Evolutionary conservation across 495 filamentous ascomycete species (phyloP).

Genomic region (Penicillium riverlandense): DNA sequence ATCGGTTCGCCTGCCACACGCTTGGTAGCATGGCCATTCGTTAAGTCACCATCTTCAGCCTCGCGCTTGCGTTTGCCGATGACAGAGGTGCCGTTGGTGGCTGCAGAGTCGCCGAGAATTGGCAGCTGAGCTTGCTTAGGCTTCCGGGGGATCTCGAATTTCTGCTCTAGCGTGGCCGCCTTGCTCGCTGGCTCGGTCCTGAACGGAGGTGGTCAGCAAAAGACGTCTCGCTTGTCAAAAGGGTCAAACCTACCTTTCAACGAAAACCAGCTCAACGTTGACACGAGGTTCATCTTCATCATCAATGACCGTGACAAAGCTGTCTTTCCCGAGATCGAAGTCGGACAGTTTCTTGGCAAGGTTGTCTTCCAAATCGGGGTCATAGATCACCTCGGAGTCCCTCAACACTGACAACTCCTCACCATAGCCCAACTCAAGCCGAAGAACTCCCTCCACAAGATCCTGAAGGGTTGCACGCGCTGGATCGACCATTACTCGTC

Average conservation of each 20-base stretch:
- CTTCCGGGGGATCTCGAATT: slow-evolving; percentile 46
- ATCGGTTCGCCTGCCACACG: slow-evolving; percentile 26
- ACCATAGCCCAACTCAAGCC: slow-evolving; percentile 65
- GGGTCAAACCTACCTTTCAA: slow-evolving; percentile 29
- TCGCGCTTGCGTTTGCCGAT: slow-evolving; percentile 39
- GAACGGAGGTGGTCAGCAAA: slow-evolving; percentile 6
- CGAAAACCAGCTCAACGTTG: slow-evolving; percentile 65
- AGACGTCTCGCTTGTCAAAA: too few species aligned
- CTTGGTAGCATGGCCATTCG: slow-evolving; percentile 37
- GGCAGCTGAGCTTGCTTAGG: slow-evolving; percentile 23
- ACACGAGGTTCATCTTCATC: slow-evolving; percentile 77
- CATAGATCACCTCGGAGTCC: slow-evolving; percentile 70
- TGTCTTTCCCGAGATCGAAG: slow-evolving; percentile 63
- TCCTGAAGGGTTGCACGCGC: slow-evolving; percentile 71
- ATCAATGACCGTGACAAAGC: slow-evolving; percentile 78
- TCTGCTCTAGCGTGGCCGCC: slow-evolving; percentile 37
- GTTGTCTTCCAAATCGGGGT: slow-evolving; percentile 83
- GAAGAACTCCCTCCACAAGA: slow-evolving; percentile 69
- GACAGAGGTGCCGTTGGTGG: slow-evolving; percentile 13
- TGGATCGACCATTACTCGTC: slow-evolving; percentile 60
- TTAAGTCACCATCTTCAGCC: slow-evolving; percentile 32
- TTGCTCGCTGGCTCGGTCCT: slow-evolving; percentile 22
- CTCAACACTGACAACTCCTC: slow-evolving; percentile 75
- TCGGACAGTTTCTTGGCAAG: slow-evolving; percentile 69
- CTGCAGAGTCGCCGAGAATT: slow-evolving; percentile 5